Percentiles rank a stretch among this genome's conserved stretches.
Evolutionary conservation across 768 basidiomycete species (phyloP).

Genomic region (Suillus ampliporus): DNA sequence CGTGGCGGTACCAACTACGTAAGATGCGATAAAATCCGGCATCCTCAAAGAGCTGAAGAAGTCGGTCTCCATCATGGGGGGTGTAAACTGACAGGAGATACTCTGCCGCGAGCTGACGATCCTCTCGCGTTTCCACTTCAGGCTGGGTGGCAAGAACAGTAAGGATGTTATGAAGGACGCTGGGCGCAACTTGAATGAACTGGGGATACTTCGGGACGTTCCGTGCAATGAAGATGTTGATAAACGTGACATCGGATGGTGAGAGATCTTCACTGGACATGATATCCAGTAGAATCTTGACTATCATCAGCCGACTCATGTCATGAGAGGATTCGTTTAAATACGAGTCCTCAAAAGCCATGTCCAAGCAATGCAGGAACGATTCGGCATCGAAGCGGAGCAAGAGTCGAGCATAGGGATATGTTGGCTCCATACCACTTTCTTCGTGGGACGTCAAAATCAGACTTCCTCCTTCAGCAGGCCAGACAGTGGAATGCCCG

Average conservation of each 20-base stretch:
- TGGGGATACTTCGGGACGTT: slow-evolving; percentile 98
- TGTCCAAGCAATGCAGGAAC: slow-evolving; percentile 90
- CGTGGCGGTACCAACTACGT: slow-evolving; percentile 77
- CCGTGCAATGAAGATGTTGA: slow-evolving; percentile 94
- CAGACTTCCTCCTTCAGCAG: slow-evolving; percentile 74
- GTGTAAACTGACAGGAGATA: slow-evolving; percentile 91
- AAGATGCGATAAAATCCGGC: slow-evolving; percentile 94
- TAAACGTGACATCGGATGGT: slow-evolving; percentile 73
- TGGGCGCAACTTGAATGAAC: slow-evolving; percentile 59
- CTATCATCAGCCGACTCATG: slow-evolving; percentile 78
- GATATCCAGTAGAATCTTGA: slow-evolving; percentile 86
- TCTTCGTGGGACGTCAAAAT: slow-evolving; percentile 79
- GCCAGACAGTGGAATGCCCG: slow-evolving; percentile 81
- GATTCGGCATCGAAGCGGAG: slow-evolving; percentile 92
- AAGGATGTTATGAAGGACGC: slow-evolving; percentile 75
- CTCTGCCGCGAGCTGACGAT: slow-evolving; percentile 93
- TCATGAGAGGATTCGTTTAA: slow-evolving; percentile 76
- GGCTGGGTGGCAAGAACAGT: slow-evolving; percentile 76
- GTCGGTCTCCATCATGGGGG: slow-evolving; percentile 74
- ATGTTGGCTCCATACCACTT: slow-evolving; percentile 79
- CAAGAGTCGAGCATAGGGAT: slow-evolving; percentile 86
- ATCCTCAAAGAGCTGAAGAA: slow-evolving; percentile 71
- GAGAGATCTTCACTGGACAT: slow-evolving; percentile 57
- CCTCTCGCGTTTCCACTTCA: slow-evolving; percentile 83
- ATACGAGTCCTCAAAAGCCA: slow-evolving; percentile 93